Evolutionary conservation across 306 rosid species (phyloP).

Genomic region (Quercus glauca): DNA sequence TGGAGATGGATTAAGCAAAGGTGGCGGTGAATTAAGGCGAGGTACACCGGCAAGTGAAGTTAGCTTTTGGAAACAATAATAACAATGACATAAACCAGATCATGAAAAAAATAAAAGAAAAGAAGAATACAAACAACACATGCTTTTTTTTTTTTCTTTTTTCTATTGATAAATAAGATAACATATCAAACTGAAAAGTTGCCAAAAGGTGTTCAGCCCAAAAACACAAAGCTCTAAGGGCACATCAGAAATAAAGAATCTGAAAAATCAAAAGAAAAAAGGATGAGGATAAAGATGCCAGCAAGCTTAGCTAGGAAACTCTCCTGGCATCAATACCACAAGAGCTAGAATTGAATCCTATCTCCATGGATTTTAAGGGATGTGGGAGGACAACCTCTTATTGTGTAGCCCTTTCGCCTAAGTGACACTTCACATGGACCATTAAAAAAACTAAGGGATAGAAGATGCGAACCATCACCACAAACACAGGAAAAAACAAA

Average conservation of each 20-base stretch:
- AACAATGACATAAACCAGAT: background rate
- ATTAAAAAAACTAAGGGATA: background rate
- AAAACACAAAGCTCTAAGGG: conserved; percentile 6
- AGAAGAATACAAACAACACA: background rate
- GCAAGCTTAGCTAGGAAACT: background rate
- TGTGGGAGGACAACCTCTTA: background rate
- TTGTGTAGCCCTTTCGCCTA: background rate
- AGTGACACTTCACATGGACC: background rate
- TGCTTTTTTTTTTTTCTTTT: background rate
- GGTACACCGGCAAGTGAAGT: conserved; percentile 80
- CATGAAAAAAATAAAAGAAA: conserved; percentile 3
- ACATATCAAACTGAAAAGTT: conserved; percentile 9
- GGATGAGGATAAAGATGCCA: background rate
- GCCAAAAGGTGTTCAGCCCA: conserved; percentile 1
- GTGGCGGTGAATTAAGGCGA: conserved; percentile 98
- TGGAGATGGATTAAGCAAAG: conserved; percentile 52
- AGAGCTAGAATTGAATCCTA: background rate
- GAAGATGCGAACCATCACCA: conserved; percentile 7
- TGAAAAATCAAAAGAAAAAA: background rate
- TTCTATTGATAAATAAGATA: conserved; percentile 19
- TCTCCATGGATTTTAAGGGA: background rate
- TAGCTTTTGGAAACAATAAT: conserved; percentile 4
- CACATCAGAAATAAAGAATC: conserved; percentile 11
- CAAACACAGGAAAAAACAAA: conserved; percentile 1
- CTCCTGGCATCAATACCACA: background rate